Percentiles rank a stretch among this genome's conserved stretches.
phyloP scores from a whole-genome alignment of 2,329 filamentous ascomycete species.

The Penicillium sp. region DNA sequence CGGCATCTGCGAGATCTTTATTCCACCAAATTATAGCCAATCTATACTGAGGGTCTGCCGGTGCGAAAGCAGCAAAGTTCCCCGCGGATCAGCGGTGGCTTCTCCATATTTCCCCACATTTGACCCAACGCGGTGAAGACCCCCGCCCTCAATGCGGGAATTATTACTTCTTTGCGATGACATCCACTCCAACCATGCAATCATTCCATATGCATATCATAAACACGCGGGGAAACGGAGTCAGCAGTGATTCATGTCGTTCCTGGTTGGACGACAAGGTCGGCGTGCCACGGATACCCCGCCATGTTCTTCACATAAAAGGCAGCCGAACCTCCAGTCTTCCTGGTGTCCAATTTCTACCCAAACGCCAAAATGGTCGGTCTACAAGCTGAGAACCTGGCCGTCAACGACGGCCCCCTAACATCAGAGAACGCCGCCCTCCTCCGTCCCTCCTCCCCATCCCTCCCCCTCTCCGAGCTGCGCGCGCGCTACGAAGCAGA shows the following conservation, averaged over 20 bases:
- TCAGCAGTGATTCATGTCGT: not conserved
- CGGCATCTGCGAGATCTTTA: too few species aligned
- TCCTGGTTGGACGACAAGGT: not conserved
- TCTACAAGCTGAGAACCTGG: slow-evolving; percentile 30
- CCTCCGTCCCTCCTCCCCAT: slow-evolving; percentile 47
- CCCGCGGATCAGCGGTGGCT: not conserved
- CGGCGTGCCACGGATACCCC: not conserved
- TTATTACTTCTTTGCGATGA: slow-evolving; percentile 2
- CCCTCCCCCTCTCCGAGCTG: slow-evolving; percentile 52
- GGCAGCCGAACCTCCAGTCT: not conserved
- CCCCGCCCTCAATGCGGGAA: not conserved
- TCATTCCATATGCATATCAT: not conserved
- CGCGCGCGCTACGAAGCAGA: slow-evolving; percentile 51
- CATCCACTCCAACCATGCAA: not conserved
- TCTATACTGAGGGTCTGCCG: too few species aligned
- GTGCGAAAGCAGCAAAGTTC: not conserved
- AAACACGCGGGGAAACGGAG: not conserved
- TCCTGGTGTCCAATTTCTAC: not conserved
- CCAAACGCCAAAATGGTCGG: slow-evolving; percentile 20
- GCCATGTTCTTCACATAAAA: not conserved
- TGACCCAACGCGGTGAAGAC: not conserved
- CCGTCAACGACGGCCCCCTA: slow-evolving; percentile 52
- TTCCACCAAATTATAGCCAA: too few species aligned
- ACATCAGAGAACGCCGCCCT: slow-evolving; percentile 46
- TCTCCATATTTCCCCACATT: not conserved